These are phyloP conservation scores for Lachnellula cervina DNA, from an alignment of 2,329 filamentous ascomycete genomes.

Conservation along the genomic window DNA sequence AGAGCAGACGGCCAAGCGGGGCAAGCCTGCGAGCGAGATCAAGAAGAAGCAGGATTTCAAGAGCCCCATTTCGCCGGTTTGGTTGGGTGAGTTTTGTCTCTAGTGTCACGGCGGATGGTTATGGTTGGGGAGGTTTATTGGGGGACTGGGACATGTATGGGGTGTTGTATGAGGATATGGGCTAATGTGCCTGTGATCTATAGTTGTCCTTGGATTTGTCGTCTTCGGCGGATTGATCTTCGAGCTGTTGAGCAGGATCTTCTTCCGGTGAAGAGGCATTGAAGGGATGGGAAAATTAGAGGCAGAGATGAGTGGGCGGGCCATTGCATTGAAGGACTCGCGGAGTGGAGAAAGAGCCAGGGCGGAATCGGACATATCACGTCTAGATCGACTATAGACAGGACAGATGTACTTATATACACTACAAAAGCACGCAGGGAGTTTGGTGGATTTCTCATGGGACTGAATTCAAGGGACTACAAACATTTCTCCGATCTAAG, in stretches of 20 bases:
- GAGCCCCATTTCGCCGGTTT: constrained; percentile 58
- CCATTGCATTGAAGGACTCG: not conserved
- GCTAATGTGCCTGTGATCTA: not conserved
- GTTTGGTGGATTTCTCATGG: not conserved
- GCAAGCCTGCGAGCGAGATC: constrained; percentile 62
- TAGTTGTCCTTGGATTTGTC: constrained; percentile 30
- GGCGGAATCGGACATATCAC: not conserved
- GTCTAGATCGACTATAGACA: not conserved
- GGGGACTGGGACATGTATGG: too few relatives aligned
- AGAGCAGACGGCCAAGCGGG: constrained; percentile 67
- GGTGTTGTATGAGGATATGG: not conserved
- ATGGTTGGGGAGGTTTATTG: not conserved
- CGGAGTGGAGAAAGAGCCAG: not conserved
- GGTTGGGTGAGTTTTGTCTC: constrained; percentile 50
- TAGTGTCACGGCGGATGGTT: not conserved
- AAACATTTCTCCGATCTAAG: not conserved
- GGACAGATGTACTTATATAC: not conserved
- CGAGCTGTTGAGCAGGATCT: constrained; percentile 33
- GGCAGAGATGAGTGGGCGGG: not conserved
- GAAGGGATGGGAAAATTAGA: too few relatives aligned
- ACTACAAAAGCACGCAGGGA: not conserved
- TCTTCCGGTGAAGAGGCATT: constrained; percentile 22
- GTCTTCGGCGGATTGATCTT: constrained; percentile 34
- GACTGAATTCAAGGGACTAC: not conserved
- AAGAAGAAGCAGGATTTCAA: constrained; percentile 50